Base-by-base conservation (phyloP, 2,329 filamentous ascomycete genomes). In the Apiospora saccharicola region DNA sequence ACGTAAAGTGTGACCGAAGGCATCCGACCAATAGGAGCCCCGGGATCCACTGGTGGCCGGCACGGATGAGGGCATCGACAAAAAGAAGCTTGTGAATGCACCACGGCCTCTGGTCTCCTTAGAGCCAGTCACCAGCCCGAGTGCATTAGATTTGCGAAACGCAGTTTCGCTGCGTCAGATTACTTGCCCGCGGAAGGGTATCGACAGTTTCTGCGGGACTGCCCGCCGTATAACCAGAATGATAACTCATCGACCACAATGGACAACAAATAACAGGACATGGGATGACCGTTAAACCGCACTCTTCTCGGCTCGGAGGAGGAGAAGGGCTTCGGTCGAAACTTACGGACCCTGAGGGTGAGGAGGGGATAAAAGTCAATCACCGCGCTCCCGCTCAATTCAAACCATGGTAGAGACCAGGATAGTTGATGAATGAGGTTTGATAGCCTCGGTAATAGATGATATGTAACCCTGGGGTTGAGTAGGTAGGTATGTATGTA, bases 61-160 rank as follows among this genome's bases (percentile, higher is more conserved):
- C 57, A 64, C 57, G 57, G 57, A 64, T 64, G 57, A 64, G 57
- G 34, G n/a, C 57, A n/a, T 41, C 57, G 57, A 64, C 53, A 61
- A 64, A 24, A 41, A 64, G 57, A 64, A 64, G 57, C 57, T 64
- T 64, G 34, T 41, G 57, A 24, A 64, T 41, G 57, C 57, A 64
- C 57, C 19, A 41, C 53, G 53, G 30, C 34, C 34, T 64, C 57
- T 41, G 57, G 19, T 34, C 13, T 64, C 22, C 57, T 41, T 8
- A 64, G 57, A n/a, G 57, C 57, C 57, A 64, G 57, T 64, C 57
- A 22, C 41, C 57, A 64, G 57, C 57, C 34, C 34, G 57, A 22
- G 34, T 64, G 57, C 34, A 64, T 64, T 34, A 64, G 57, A 64
- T 64, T 64, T 64, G 57, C 57, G 57, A 41, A 64, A 64, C 57